These are phyloP conservation scores for Candida glucosophila DNA, from an alignment of 1,139 yeast species.

Conservation along the genomic window DNA sequence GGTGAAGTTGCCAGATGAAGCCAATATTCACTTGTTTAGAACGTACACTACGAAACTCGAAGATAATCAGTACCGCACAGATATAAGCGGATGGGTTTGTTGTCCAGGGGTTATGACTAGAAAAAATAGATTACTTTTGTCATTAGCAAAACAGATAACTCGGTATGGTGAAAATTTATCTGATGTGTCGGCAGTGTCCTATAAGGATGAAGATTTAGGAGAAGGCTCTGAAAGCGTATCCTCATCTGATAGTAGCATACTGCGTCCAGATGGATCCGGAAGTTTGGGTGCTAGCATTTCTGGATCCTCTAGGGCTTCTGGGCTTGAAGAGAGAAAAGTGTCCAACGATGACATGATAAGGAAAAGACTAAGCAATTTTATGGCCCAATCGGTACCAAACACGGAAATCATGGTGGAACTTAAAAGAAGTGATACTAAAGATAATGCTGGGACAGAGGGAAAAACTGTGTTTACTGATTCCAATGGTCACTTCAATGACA, in stretches of 20 bases:
- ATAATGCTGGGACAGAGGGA: no score
- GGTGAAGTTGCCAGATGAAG: slow-evolving; percentile 27
- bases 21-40: slow-evolving; percentile 44
- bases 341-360: slow-evolving; percentile 33
- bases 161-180: slow-evolving; percentile 24
- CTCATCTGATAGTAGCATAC: slow-evolving; percentile 5
- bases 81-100: slow-evolving; percentile 66
- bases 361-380: slow-evolving; percentile 51
- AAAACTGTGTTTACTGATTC: slow-evolving; percentile 39
- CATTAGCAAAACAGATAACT: slow-evolving; percentile 65
- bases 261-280: slow-evolving; percentile 4
- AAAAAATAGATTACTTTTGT: slow-evolving; percentile 58
- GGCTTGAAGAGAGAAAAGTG: slow-evolving; percentile 5
- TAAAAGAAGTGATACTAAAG: slow-evolving; percentile 1
- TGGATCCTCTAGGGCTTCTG: slow-evolving; percentile 8
- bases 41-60: slow-evolving; percentile 45
- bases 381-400: slow-evolving; percentile 49
- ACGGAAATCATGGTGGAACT: slow-evolving; percentile 36
- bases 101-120: slow-evolving; percentile 66
- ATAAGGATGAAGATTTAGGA: slow-evolving; percentile 21
- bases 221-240: slow-evolving; percentile 20
- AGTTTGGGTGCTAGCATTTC: slow-evolving; percentile 11
- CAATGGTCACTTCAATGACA: slow-evolving; percentile 49
- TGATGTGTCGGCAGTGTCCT: slow-evolving; percentile 16
- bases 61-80: slow-evolving; percentile 39